These are phyloP conservation scores for Zymoseptoria pseudotritici DNA, from an alignment of 2,329 filamentous ascomycete genomes.

Conservation along the genomic window DNA sequence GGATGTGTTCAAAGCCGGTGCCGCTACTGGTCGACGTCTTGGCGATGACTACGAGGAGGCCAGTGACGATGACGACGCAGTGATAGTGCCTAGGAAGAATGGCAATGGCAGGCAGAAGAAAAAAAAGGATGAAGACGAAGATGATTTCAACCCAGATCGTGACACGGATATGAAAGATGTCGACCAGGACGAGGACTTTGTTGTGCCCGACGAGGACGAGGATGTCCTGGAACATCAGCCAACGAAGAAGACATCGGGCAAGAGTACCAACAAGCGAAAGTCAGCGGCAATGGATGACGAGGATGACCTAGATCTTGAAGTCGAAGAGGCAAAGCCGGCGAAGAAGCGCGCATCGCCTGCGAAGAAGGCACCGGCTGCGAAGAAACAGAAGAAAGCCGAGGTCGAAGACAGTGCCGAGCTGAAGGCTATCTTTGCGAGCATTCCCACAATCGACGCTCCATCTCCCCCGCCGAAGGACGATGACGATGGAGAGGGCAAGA, in stretches of 20 bases:
- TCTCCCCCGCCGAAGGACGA: constrained; percentile 62
- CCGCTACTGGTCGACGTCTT: constrained; percentile 46
- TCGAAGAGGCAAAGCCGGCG: constrained; percentile 42
- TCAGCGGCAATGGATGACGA: constrained; percentile 50
- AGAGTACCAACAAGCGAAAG: constrained; percentile 48
- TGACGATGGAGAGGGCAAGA: constrained; percentile 33
- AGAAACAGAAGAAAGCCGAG: constrained; percentile 57
- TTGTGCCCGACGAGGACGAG: constrained; percentile 39
- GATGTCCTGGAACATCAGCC: constrained; percentile 34
- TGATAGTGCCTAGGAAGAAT: constrained; percentile 46
- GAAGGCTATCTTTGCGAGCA: constrained; percentile 78
- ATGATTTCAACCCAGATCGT: constrained; percentile 35
- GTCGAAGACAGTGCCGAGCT: constrained; percentile 62
- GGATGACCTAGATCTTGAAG: constrained; percentile 42
- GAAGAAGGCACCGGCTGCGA: constrained; percentile 47
- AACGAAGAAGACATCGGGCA: constrained; percentile 28
- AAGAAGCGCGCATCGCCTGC: constrained; percentile 46
- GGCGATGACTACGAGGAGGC: constrained; percentile 67
- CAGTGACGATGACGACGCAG: constrained; percentile 60
- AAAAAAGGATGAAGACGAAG: constrained; percentile 31
- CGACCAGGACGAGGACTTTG: constrained; percentile 40
- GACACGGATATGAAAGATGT: constrained; percentile 50
- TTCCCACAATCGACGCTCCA: constrained; percentile 74
- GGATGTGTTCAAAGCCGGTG: constrained; percentile 74
- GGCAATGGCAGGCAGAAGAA: constrained; percentile 22